Evolutionary conservation across 768 basidiomycete genomes (phyloP), one percentile per base, ranked within the genome.

Genomic region (Kwoniella botswanensis): DNA sequence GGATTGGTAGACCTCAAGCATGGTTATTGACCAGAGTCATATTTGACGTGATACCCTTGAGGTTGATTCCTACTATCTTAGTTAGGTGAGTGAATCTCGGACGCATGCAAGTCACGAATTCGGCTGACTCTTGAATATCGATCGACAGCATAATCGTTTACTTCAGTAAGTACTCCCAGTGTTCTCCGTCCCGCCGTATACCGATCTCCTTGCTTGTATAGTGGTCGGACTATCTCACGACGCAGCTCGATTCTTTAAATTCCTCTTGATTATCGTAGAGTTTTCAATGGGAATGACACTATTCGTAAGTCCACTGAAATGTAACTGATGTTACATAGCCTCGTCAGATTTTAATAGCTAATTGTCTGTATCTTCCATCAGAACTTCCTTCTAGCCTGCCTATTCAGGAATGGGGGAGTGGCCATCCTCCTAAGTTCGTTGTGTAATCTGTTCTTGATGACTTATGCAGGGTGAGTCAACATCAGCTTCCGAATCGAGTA

Each of bases 231-330:
- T 98, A 4, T 88, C 92, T 1, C 86, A 86, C 4, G 88, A 91
- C 54, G 89, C 93, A 2, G 88, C 90, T 0, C 87, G 91, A 80
- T 98, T 91, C 87, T 98, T 97, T 90, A 98, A 97, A 79, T 98
- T 92, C 85, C 86, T 97, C 22, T 88, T 98, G 78, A 91, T 97
- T 71, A 86, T 98, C 18, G 90, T 93, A 21, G 86, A 96, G 22
- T 97, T 90, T 81, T 90, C 90, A 0, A 86, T 97, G 21, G 90
- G 87, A 44, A 92, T 94, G 89, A 93, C 93, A 0, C 87, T 96
- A 53, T 95, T 89, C 81, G 93, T 93, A 76, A 72, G 91, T 86
- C 26, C 17, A 4, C 10, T 6, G n/a, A 12, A 21, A 46, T 10
- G 12, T 3, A 15, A 54, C 1, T 44, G 29, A 50, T 13, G 42